Percentiles rank a stretch among this genome's conserved stretches.
Conservation (phyloP, 306 rosid genomes). For the Acacia melanoxylon region DNA sequence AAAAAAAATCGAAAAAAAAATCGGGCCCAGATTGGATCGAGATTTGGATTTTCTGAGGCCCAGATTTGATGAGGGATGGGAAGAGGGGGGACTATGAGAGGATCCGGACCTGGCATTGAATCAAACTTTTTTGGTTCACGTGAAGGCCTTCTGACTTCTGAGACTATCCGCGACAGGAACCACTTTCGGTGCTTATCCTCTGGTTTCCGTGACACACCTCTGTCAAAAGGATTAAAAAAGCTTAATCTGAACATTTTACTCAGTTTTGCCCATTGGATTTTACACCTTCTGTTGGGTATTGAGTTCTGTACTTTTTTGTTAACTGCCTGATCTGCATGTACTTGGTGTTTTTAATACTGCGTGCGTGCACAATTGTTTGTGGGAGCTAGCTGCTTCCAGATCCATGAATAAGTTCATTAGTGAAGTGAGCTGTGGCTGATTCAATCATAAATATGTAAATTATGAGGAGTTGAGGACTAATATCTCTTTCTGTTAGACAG, state of each 20-base stretch:
- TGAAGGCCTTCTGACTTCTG: background rate
- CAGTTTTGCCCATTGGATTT: background rate
- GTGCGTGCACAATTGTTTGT: background rate
- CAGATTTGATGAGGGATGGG: no score
- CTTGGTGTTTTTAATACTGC: slow-evolving; percentile 4
- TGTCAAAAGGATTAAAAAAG: background rate
- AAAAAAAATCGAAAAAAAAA: no score
- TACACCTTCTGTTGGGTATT: background rate
- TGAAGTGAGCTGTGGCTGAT: background rate
- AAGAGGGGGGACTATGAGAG: no score
- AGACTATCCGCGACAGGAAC: background rate
- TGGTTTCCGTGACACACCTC: background rate
- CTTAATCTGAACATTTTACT: background rate
- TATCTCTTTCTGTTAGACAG: slow-evolving; percentile 39
- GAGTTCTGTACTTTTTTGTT: background rate
- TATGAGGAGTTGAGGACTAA: slow-evolving; percentile 15
- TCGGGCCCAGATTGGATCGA: no score
- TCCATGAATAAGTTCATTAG: background rate
- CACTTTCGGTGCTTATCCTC: no score
- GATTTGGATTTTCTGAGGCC: no score
- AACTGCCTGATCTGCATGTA: background rate
- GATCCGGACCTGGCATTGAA: background rate
- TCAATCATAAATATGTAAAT: background rate
- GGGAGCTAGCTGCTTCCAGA: slow-evolving; percentile 12
- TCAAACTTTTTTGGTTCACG: background rate